Evolutionary conservation across 352 stramenopile genomes (phyloP).

Genomic region (Phytopythium boreale): DNA sequence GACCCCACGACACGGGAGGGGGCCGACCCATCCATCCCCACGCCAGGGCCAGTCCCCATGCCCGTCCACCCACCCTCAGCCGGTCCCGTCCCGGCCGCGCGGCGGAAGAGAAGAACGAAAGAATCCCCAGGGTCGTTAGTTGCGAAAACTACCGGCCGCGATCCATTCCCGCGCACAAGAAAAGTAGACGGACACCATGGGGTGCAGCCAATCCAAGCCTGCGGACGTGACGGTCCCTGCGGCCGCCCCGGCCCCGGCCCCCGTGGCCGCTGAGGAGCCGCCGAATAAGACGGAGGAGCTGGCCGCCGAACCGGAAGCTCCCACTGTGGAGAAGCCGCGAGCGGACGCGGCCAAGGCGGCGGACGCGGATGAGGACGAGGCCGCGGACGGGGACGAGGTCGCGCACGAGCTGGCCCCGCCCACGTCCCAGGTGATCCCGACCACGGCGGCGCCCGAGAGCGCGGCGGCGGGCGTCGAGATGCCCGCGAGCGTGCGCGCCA

Average conservation of each 20-base stretch:
- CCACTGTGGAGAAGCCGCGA: conserved; percentile 6
- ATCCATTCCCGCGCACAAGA: not conserved
- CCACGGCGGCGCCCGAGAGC: conserved; percentile 6
- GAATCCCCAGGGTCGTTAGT: not conserved
- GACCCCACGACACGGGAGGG: not conserved
- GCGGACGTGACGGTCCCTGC: conserved; percentile 17
- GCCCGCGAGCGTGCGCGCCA: conserved; percentile 39
- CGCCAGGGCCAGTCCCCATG: not conserved
- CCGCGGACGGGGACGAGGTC: conserved; percentile 17
- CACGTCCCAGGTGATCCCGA: conserved; percentile 7
- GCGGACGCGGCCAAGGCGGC: conserved; percentile 8
- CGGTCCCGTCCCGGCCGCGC: not conserved
- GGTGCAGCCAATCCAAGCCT: conserved; percentile 39
- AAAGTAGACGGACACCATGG: conserved; percentile 15
- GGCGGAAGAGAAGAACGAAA: conserved; percentile 1
- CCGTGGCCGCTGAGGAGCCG: conserved; percentile 2
- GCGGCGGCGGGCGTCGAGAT: conserved; percentile 28
- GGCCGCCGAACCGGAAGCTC: not conserved
- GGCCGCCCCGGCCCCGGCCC: conserved; percentile 5
- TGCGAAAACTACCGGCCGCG: not conserved
- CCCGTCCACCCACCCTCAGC: not conserved
- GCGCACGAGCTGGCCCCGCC: conserved; percentile 20
- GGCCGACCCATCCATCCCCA: not conserved
- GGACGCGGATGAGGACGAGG: not conserved
- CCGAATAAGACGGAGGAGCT: conserved; percentile 2